Conservation (phyloP, 140 eudicot genomes). For the Bidens hawaiensis region DNA sequence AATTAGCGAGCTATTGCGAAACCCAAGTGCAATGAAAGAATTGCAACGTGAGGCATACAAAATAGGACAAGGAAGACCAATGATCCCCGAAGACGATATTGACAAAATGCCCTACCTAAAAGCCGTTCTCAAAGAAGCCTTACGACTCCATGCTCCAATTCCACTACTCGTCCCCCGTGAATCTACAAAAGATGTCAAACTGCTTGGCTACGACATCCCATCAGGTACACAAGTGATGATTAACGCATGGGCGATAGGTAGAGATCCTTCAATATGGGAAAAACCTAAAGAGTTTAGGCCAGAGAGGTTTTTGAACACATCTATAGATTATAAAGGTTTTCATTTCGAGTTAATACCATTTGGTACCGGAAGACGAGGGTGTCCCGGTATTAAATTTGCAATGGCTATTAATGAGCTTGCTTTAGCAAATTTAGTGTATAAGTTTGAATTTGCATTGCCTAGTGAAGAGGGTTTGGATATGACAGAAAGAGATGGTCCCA, state of each 20-base stretch:
- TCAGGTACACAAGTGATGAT: constrained; percentile 42
- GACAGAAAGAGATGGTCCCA: constrained; percentile 21
- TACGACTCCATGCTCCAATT: constrained; percentile 47
- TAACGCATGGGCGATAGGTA: no score
- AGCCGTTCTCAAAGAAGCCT: constrained; percentile 9
- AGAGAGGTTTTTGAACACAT: constrained; percentile 47
- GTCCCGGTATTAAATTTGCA: constrained; percentile 36
- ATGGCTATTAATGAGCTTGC: constrained; percentile 18
- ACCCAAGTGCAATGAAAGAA: constrained; percentile 39
- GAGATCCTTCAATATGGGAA: no score
- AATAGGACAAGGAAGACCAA: constrained; percentile 38
- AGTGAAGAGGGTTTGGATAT: constrained; percentile 17
- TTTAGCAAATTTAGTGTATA: constrained; percentile 29
- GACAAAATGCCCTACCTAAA: no score
- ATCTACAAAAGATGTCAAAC: constrained; percentile 35
- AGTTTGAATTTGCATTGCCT: constrained; percentile 10
- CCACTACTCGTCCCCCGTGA: constrained; percentile 56
- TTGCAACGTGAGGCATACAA: constrained; percentile 47
- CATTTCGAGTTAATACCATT: constrained; percentile 66
- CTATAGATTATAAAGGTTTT: constrained; percentile 47
- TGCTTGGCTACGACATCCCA: constrained; percentile 43
- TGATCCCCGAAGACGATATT: constrained; percentile 36
- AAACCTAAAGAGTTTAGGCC: no score
- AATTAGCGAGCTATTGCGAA: constrained; percentile 43
- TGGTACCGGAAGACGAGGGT: constrained; percentile 66